phyloP scores from a whole-genome alignment of 176 grass and related monocot species.

The Musa troglodytarum region DNA sequence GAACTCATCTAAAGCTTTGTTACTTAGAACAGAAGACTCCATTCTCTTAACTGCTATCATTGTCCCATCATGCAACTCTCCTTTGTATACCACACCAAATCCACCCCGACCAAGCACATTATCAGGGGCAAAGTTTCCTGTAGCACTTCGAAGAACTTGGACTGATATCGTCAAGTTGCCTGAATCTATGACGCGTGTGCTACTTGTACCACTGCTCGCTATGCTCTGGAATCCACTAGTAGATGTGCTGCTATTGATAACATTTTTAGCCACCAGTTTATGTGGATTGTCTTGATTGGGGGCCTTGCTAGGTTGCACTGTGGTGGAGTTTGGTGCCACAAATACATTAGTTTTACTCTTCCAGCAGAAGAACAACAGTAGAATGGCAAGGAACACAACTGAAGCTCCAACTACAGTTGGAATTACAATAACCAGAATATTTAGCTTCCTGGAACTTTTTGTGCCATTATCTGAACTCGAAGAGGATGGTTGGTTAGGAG shows the following conservation, averaged over 20 bases:
- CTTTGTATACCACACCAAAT: conserved; percentile 82
- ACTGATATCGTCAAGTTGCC: conserved; percentile 60
- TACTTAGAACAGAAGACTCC: conserved; percentile 67
- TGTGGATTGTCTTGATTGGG: conserved; percentile 43
- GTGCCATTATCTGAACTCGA: neutral
- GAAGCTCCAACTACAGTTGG: conserved; percentile 28
- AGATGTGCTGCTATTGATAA: conserved; percentile 16
- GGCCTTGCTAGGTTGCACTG: conserved; percentile 48
- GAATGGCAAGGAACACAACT: neutral
- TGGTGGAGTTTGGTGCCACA: conserved; percentile 26
- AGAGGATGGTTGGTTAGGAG: neutral
- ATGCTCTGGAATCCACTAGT: conserved; percentile 21
- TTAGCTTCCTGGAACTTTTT: conserved; percentile 10
- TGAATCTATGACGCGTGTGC: conserved; percentile 39
- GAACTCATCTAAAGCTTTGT: conserved; percentile 91
- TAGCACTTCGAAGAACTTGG: conserved; percentile 59
- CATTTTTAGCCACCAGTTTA: conserved; percentile 40
- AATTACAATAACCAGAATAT: conserved; percentile 31
- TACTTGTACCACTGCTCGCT: conserved; percentile 20
- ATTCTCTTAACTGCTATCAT: conserved; percentile 96
- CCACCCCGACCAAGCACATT: conserved; percentile 82
- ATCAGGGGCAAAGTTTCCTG: conserved; percentile 58
- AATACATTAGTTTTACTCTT: conserved; percentile 20
- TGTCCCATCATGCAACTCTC: conserved; percentile 70
- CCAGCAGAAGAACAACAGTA: conserved; percentile 22